Evolutionary conservation across 768 basidiomycete species (phyloP).

Genomic region (Mycena epipterygia): DNA sequence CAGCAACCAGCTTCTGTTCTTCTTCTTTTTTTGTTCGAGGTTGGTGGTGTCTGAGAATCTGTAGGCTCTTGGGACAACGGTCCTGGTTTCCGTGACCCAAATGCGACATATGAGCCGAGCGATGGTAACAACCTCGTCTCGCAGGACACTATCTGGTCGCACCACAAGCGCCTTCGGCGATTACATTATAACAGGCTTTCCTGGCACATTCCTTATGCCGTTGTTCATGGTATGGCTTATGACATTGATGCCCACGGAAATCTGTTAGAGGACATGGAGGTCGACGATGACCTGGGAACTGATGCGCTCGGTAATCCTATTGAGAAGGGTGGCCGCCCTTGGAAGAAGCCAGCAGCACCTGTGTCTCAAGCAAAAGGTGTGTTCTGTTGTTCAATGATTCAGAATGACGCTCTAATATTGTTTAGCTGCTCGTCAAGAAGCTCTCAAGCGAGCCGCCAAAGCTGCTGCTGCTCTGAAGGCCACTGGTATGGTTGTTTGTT

Average conservation of each 20-base stretch:
- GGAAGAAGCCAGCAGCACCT: neutral
- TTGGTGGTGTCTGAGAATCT: neutral
- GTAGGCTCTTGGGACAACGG: neutral
- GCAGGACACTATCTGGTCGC: neutral
- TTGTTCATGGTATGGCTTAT: neutral
- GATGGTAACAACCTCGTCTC: slow-evolving; percentile 6
- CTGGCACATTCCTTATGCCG: slow-evolving; percentile 3
- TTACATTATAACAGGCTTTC: slow-evolving; percentile 13
- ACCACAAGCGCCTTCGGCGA: neutral
- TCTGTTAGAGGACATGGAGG: neutral
- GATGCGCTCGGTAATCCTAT: slow-evolving; percentile 1
- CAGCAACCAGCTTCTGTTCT: neutral
- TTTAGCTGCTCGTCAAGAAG: neutral
- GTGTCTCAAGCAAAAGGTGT: neutral
- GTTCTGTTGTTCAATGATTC: neutral
- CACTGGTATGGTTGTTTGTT: too few species aligned
- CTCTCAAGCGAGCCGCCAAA: too few species aligned
- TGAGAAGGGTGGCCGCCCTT: slow-evolving; percentile 5
- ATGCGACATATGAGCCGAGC: neutral
- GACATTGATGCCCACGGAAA: neutral
- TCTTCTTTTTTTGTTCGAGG: slow-evolving; percentile 9
- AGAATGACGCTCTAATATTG: neutral
- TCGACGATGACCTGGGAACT: neutral
- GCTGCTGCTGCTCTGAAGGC: too few species aligned
- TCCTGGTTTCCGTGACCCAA: neutral